These are phyloP conservation scores for Fusarium coicis DNA, from an alignment of 2,329 filamentous ascomycete species.

Conservation along the genomic window DNA sequence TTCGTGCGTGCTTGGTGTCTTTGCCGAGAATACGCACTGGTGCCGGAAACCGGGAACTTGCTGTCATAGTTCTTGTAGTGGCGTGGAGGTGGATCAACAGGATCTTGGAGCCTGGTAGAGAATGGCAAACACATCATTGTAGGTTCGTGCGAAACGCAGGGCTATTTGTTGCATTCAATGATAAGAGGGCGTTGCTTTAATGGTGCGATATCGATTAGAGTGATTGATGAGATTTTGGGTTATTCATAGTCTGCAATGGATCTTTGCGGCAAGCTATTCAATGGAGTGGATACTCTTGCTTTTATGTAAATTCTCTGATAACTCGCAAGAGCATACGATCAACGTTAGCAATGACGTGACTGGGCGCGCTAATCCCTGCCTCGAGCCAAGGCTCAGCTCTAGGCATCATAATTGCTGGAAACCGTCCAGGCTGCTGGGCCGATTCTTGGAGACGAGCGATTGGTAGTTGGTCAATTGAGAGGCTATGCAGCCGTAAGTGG, in stretches of 20 bases:
- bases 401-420: constrained; percentile 11
- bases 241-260: not conserved
- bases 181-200: not conserved
- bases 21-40: not conserved
- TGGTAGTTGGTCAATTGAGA: not conserved
- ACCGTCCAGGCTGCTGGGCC: not conserved
- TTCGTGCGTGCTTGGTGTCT: not conserved
- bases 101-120: not conserved
- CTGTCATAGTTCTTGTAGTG: not conserved
- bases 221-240: not conserved
- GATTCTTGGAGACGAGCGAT: not conserved
- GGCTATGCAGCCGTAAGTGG: too few species aligned
- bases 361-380: not conserved
- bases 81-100: not conserved
- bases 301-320: not conserved
- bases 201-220: not conserved
- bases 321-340: not conserved
- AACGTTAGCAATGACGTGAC: not conserved
- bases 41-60: not conserved
- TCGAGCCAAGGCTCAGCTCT: constrained; percentile 5
- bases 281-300: not conserved
- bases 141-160: not conserved
- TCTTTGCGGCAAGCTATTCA: not conserved
- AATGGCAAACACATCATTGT: not conserved
- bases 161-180: not conserved